phyloP scores from a whole-genome alignment of 2,329 filamentous ascomycete species.

The Aspergillus pseudotamarii region DNA sequence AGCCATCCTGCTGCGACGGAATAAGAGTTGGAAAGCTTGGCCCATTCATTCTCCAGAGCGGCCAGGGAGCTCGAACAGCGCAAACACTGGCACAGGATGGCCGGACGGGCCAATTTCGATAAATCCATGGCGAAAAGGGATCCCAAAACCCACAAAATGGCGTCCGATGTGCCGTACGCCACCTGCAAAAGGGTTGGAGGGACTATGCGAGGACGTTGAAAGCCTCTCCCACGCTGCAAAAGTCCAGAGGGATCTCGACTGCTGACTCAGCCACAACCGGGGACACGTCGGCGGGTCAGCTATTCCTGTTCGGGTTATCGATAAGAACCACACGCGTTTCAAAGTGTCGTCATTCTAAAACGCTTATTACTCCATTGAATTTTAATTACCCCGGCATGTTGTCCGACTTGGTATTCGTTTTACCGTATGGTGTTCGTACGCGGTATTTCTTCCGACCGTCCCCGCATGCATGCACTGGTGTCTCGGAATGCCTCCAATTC shows the following conservation, averaged over 20 bases:
- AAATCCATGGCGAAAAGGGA: constrained; percentile 34
- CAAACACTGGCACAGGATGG: constrained; percentile 42
- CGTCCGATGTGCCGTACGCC: constrained; percentile 10
- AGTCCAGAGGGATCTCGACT: constrained; percentile 27
- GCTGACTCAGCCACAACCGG: constrained; percentile 34
- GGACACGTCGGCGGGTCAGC: constrained; percentile 19
- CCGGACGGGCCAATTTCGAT: constrained; percentile 37
- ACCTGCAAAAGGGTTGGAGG: constrained; percentile 13
- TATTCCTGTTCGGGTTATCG: constrained; percentile 26
- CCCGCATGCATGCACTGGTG: not conserved
- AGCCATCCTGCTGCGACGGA: constrained; percentile 41
- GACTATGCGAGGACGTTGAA: constrained; percentile 3
- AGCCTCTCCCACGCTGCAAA: constrained; percentile 13
- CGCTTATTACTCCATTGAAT: not conserved
- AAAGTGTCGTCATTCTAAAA: constrained; percentile 11
- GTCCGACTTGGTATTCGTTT: constrained; percentile 2
- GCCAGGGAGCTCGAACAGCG: constrained; percentile 45
- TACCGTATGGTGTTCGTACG: not conserved
- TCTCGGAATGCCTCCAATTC: not conserved
- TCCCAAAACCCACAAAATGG: constrained; percentile 7
- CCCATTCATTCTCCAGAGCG: constrained; percentile 46
- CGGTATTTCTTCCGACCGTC: not conserved
- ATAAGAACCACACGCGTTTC: constrained; percentile 19
- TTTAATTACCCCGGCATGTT: not conserved
- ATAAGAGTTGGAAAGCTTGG: constrained; percentile 41